Percentiles rank a stretch among this genome's conserved stretches.
Evolutionary conservation across 2,329 filamentous ascomycete genomes (phyloP).

Genomic region (Biscogniauxia marginata): DNA sequence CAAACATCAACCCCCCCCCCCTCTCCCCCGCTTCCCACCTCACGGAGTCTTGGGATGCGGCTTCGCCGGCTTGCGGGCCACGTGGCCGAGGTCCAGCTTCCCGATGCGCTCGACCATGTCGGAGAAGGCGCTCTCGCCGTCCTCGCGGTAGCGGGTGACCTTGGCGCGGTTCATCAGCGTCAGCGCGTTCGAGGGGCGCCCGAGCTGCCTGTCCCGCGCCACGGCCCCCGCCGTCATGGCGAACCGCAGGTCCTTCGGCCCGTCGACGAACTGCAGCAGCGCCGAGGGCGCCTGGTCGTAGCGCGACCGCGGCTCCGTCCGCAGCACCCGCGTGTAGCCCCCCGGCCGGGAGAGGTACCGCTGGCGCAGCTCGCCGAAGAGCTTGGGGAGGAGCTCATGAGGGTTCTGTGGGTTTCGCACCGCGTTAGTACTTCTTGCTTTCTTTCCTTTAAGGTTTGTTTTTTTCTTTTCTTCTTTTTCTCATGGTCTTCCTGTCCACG

Average conservation of each 20-base stretch:
- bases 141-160: slow-evolving; percentile 71
- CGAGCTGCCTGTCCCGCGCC: slow-evolving; percentile 58
- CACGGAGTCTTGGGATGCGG: too few relatives aligned
- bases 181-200: slow-evolving; percentile 63
- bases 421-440: too few relatives aligned
- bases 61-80: slow-evolving; percentile 2
- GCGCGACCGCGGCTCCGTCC: slow-evolving; percentile 82
- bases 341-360: slow-evolving; percentile 79
- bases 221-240: slow-evolving; percentile 87
- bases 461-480: too few relatives aligned
- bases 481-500: too few relatives aligned
- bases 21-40: too few relatives aligned
- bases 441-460: too few relatives aligned
- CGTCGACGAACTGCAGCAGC: slow-evolving; percentile 93
- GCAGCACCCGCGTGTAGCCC: slow-evolving; percentile 92
- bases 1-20: slow-evolving; percentile 31
- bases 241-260: slow-evolving; percentile 90
- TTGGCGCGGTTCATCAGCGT: slow-evolving; percentile 80
- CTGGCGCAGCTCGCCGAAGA: slow-evolving; percentile 78
- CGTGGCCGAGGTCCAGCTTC: slow-evolving; percentile 33
- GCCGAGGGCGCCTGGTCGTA: slow-evolving; percentile 84
- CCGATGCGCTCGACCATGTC: slow-evolving; percentile 52
- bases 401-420: slow-evolving; percentile 69
- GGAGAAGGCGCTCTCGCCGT: slow-evolving; percentile 68
- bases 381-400: slow-evolving; percentile 71